Base-by-base conservation (phyloP, 2,329 filamentous ascomycete species). In the Neonectria magnoliae region DNA sequence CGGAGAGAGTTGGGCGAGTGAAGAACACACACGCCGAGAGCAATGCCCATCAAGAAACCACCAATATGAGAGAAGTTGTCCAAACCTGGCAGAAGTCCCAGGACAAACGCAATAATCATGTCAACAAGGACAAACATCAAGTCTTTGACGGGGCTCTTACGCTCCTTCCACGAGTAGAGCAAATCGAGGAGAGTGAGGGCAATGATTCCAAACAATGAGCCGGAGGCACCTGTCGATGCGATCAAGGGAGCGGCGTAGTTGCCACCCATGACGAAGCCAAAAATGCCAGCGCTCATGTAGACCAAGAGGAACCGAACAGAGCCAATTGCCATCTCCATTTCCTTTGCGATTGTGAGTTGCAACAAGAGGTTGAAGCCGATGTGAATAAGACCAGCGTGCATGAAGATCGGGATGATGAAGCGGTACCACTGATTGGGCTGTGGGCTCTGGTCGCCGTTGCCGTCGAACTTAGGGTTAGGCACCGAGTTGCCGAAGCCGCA, bases 21-120 rank as follows among this genome's bases (percentile, higher is more conserved):
- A 66, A 99, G 84, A 29, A 99, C 85, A 67, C 91, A 97, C 56
- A 98, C 85, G 13, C 96, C 96, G 1, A 98, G 87, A 0, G 91
- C 91, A 7, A 99, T 81, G 1, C 96, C 96, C 89, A 97, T 97
- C 55, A 97, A 81, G 78, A 98, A 98, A 2, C 96, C 96, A 59
- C 96, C 96, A 67, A 99, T 98, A 72, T 99, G 96, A 16, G 93
- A 93, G 79, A 98, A 99, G 79, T 99, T 99, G 83, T 99, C 96
- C 51, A 99, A 81, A 9, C 94, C 95, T 0, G 96, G 96, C 1
- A 99, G 85, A 4, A 99, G 86, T 36, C 96, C 96, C 2, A 99
- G 87, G 16, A 96, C 93, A 76, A 99, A 98, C 0, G 94, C 93
- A 69, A 99, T 94, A 69, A 90, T 82, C 66, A 98, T 88, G 74